Base-by-base conservation (phyloP, 306 rosid species). In the Luffa aegyptiaca region DNA sequence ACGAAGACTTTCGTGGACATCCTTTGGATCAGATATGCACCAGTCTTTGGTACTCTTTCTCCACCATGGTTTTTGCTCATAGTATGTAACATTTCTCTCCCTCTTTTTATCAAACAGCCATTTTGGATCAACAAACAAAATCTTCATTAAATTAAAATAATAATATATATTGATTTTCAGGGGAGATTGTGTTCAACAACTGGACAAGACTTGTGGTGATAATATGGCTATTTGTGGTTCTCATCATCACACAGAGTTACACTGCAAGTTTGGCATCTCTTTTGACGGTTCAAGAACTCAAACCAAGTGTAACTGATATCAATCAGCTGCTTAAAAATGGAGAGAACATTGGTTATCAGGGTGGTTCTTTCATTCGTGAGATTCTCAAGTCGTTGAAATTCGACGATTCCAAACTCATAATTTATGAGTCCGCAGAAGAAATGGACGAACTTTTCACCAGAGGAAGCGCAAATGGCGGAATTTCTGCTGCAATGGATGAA, bases 221-320 rank as follows among this genome's bases (percentile, higher is more conserved):
- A 1, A 41, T 88, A 75, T 92, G 97, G 94, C 31, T 80, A 13
- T 90, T 87, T 76, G 92, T 90, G 68, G 90, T 87, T 39, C 85
- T 88, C 10, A 83, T 92, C 58, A 58, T 90, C 18, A 86, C 90
- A 49, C 91, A 89, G 76, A 90, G 95, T 44, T 92, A 90, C 82
- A 92, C 93, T 3, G 91, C 96, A 1, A 91, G 93, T 80, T 79
- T 93, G 69, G 84, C 97, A 0, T 90, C 97, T 2, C 86, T 84
- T 6, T 83, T 89, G 41, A 93, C 96, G 0, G 90, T 88, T 16
- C 84, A 87, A 56, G 87, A 86, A 14, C 84, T 91, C 4, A 79
- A 75, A 6, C 92, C 97, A 4, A 37, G 84, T 4, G 20, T 85
- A 13, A 80, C 90, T 17, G 88, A 91, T 58, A 61, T 88, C 2